Percentiles rank a stretch among this genome's conserved stretches.
phyloP scores from a whole-genome alignment of 495 filamentous ascomycete species.

The Neurospora tetrasperma region DNA sequence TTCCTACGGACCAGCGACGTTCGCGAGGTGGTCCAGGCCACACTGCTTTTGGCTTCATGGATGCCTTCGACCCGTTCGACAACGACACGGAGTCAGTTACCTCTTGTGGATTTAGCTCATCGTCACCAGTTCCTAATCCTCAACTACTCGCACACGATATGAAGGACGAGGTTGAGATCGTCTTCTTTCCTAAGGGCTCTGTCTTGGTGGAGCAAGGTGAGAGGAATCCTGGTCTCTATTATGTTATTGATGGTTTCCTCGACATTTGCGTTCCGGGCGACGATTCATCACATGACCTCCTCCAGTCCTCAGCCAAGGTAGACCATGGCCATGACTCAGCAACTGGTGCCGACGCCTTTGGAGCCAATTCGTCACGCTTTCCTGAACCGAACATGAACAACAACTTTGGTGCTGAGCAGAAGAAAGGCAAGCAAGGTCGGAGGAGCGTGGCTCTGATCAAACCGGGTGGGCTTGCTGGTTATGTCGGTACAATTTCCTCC shows the following conservation, averaged over 20 bases:
- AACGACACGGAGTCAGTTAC: conserved; percentile 85
- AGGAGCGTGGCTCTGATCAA: conserved; percentile 85
- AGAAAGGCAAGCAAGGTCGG: conserved; percentile 16
- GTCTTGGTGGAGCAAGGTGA: conserved; percentile 97
- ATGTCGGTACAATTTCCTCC: conserved; percentile 85
- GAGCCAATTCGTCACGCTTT: conserved; percentile 12
- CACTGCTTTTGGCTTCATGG: conserved; percentile 93
- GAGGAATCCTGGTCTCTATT: conserved; percentile 90
- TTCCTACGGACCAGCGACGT: conserved; percentile 74
- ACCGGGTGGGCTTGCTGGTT: conserved; percentile 88
- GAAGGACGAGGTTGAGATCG: conserved; percentile 89
- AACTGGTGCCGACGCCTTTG: conserved; percentile 21
- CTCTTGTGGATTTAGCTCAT: conserved; percentile 41
- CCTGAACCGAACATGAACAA: conserved; percentile 10
- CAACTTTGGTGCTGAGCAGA: conserved; percentile 10
- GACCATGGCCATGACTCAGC: not conserved
- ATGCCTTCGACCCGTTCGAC: conserved; percentile 69
- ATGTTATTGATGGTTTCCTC: conserved; percentile 93
- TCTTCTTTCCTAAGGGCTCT: conserved; percentile 89
- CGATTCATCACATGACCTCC: conserved; percentile 24
- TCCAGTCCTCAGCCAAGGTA: conserved; percentile 21
- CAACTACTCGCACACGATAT: conserved; percentile 59
- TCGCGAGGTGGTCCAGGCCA: conserved; percentile 71
- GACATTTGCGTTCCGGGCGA: conserved; percentile 61
- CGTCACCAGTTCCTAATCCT: conserved; percentile 28